Evolutionary conservation across 768 basidiomycete genomes (phyloP).

Genomic region (Termitomyces sp.): DNA sequence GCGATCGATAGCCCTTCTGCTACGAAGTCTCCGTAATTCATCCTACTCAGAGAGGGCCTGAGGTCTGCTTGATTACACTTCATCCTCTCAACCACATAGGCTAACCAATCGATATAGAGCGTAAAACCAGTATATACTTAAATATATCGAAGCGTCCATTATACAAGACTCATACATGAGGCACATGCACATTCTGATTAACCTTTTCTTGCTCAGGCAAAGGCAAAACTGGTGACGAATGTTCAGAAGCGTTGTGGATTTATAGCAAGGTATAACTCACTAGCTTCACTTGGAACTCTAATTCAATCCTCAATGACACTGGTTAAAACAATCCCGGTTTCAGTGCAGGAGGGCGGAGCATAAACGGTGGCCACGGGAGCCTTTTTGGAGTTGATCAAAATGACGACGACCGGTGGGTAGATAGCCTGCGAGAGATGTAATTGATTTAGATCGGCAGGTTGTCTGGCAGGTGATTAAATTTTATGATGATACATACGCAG

Average conservation of each 20-base stretch:
- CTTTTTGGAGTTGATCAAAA: not conserved
- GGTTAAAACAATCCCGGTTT: not conserved
- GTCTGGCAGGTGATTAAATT: no score
- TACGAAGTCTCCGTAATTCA: no score
- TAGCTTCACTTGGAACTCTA: not conserved
- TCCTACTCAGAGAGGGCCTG: no score
- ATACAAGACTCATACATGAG: not conserved
- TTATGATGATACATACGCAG: not conserved
- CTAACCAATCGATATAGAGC: no score
- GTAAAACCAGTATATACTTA: no score
- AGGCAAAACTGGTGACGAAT: not conserved
- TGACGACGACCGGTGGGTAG: constrained; percentile 1
- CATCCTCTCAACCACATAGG: no score
- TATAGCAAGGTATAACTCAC: not conserved
- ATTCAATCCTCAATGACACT: not conserved
- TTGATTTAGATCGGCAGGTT: not conserved
- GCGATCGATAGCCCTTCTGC: no score
- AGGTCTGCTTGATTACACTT: no score
- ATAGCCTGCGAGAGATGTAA: not conserved
- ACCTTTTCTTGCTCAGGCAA: not conserved
- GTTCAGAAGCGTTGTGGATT: not conserved
- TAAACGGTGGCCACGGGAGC: not conserved
- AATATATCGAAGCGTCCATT: no score
- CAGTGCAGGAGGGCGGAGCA: not conserved
- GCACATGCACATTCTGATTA: not conserved